A percentile compares a stretch with the other conserved stretches of the same genome.
phyloP scores from a whole-genome alignment of 2,329 filamentous ascomycete genomes.

The Venturiaceae sp. region DNA sequence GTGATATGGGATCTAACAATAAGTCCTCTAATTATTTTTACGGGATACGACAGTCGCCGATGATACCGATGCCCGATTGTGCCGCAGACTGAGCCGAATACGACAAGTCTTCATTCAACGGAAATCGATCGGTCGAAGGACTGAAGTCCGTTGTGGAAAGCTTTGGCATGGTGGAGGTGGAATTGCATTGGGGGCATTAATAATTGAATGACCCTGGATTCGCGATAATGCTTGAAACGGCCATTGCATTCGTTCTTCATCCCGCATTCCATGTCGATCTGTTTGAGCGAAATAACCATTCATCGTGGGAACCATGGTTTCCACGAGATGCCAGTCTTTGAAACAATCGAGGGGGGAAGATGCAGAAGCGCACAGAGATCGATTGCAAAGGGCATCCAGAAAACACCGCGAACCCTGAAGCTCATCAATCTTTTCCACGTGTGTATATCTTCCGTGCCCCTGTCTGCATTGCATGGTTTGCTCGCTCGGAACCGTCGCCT shows the following conservation, averaged over 20 bases:
- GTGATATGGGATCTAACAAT: neutral
- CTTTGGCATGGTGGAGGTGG: neutral
- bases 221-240: neutral
- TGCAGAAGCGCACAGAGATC: neutral
- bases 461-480: neutral
- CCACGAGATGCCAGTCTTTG: neutral
- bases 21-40: neutral
- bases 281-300: neutral
- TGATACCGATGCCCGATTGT: neutral
- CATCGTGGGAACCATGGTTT: neutral
- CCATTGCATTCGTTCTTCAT: neutral
- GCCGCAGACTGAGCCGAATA: neutral
- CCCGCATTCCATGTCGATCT: neutral
- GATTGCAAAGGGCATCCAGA: neutral
- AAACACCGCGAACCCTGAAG: neutral
- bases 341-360: neutral
- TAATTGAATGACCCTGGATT: neutral
- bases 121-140: neutral
- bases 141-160: neutral
- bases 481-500: neutral
- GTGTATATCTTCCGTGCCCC: neutral
- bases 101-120: neutral
- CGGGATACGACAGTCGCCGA: neutral
- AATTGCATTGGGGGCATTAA: neutral
- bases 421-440: slow-evolving; percentile 1